Evolutionary conservation across 495 filamentous ascomycete species (phyloP).

Genomic region (Annulohypoxylon moriforme): DNA sequence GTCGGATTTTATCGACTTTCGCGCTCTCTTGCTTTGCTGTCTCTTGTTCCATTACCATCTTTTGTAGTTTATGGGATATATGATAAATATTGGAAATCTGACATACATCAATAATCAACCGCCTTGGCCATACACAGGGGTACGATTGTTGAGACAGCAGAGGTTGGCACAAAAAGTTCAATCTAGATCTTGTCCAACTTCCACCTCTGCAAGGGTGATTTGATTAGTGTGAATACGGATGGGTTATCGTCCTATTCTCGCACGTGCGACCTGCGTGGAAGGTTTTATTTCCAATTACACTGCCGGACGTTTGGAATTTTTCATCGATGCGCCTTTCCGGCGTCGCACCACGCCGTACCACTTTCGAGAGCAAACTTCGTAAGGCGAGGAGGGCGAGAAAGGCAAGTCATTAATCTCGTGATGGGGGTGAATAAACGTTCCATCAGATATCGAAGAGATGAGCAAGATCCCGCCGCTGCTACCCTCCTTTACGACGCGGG

Average conservation of each 20-base stretch:
- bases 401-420: constrained; percentile 31
- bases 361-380: constrained; percentile 27
- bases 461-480: constrained; percentile 39
- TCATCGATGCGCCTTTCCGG: constrained; percentile 39
- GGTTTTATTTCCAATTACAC: constrained; percentile 15
- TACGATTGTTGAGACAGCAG: not conserved
- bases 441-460: constrained; percentile 17
- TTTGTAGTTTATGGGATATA: not conserved
- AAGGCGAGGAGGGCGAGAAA: not conserved
- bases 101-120: constrained; percentile 16
- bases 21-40: constrained; percentile 10
- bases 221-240: constrained; percentile 26
- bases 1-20: constrained; percentile 11
- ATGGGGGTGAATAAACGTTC: constrained; percentile 23
- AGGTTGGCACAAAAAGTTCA: not conserved
- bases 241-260: constrained; percentile 30
- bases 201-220: constrained; percentile 4
- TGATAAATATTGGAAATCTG: constrained; percentile 8
- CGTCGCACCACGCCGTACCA: constrained; percentile 19
- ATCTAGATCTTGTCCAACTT: constrained; percentile 15
- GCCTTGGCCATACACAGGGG: not conserved
- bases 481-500: constrained; percentile 39
- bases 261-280: constrained; percentile 31
- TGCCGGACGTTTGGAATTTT: constrained; percentile 28
- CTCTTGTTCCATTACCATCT: too few relatives aligned